Conservation (phyloP, 2,329 filamentous ascomycete species). For the Setomelanomma holmii region DNA sequence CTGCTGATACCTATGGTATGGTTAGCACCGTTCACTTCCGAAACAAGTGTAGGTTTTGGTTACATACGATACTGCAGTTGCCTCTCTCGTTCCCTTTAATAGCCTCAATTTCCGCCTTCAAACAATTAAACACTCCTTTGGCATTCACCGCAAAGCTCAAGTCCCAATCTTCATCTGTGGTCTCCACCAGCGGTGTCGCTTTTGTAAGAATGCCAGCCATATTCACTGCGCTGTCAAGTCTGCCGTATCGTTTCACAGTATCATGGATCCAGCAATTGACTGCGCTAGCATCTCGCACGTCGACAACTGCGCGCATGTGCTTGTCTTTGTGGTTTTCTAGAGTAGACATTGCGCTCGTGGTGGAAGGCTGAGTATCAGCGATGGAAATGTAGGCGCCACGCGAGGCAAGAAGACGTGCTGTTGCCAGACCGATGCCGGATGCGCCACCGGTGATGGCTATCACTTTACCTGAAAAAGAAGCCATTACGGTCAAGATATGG, state of each 20-base stretch:
- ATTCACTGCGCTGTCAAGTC: constrained; percentile 50
- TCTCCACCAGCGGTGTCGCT: constrained; percentile 13
- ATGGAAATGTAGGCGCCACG: constrained; percentile 45
- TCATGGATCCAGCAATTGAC: constrained; percentile 51
- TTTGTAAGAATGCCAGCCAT: constrained; percentile 48
- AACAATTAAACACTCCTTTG: constrained; percentile 43
- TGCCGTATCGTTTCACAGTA: constrained; percentile 42
- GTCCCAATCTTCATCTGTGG: constrained; percentile 47
- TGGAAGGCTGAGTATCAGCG: constrained; percentile 49
- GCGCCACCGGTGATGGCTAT: constrained; percentile 24
- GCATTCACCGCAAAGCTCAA: constrained; percentile 45
- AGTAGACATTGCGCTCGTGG: constrained; percentile 40
- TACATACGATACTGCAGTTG: constrained; percentile 27
- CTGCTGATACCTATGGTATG: constrained; percentile 22
- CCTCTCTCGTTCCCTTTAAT: no score
- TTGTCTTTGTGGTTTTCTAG: constrained; percentile 26
- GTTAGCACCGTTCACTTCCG: background rate
- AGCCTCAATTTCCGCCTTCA: constrained; percentile 24
- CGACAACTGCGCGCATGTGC: constrained; percentile 48
- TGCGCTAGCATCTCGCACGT: constrained; percentile 52
- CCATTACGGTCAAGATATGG: no score
- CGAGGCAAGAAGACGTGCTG: constrained; percentile 53
- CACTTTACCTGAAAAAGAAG: no score
- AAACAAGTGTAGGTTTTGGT: background rate
- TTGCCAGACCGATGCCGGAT: constrained; percentile 56